Conservation (phyloP, 2,329 filamentous ascomycete species). For the Beauveria rudraprayagi region DNA sequence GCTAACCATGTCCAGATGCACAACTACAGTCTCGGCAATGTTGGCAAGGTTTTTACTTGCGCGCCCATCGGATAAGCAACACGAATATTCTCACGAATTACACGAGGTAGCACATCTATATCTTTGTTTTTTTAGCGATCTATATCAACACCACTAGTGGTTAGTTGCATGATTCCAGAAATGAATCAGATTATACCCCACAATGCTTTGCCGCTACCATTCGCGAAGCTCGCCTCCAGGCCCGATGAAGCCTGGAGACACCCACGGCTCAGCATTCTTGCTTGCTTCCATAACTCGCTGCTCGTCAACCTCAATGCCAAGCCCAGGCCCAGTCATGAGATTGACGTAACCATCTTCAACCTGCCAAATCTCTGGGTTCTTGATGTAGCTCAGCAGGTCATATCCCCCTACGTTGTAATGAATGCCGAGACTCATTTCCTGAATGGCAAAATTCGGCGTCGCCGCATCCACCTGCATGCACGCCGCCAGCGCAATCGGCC, state of each 20-base stretch:
- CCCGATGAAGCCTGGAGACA: constrained; percentile 57
- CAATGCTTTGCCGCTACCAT: constrained; percentile 41
- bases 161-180: not conserved
- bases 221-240: constrained; percentile 59
- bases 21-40: constrained; percentile 20
- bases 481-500: constrained; percentile 65
- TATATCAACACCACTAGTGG: not conserved
- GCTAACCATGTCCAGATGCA: constrained; percentile 17
- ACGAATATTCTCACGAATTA: not conserved
- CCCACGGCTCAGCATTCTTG: constrained; percentile 54
- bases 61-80: constrained; percentile 13
- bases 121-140: not conserved
- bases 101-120: not conserved
- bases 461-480: constrained; percentile 57
- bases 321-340: constrained; percentile 48
- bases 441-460: constrained; percentile 60
- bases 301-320: constrained; percentile 67
- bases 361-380: constrained; percentile 56
- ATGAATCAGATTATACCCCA: not conserved
- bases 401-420: constrained; percentile 65
- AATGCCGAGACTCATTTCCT: constrained; percentile 73
- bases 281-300: constrained; percentile 54
- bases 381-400: constrained; percentile 59
- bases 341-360: constrained; percentile 60
- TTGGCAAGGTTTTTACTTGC: constrained; percentile 23